These are phyloP conservation scores for Haematococcus sp. DNA, from an alignment of 139 green algal genomes.

Conservation along the genomic window DNA sequence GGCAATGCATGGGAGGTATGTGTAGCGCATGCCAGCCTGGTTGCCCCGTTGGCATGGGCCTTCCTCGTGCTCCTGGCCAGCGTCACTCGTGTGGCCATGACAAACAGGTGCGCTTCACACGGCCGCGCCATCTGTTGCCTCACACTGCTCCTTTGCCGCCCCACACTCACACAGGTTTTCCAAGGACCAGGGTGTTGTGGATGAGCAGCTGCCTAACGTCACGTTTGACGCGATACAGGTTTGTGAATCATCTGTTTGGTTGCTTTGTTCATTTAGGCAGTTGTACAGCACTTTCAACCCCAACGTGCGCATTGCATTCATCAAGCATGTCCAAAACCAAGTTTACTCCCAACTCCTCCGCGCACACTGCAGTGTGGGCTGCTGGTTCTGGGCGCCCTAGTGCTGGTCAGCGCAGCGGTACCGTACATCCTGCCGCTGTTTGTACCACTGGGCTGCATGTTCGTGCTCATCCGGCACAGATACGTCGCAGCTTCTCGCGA, in stretches of 20 bases:
- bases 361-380: neutral
- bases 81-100: too few relatives aligned
- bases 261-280: too few relatives aligned
- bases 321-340: too few relatives aligned
- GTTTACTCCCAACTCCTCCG: neutral
- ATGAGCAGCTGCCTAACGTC: slow-evolving; percentile 70
- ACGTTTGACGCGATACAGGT: slow-evolving; percentile 66
- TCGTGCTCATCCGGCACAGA: slow-evolving; percentile 18
- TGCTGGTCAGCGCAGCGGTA: slow-evolving; percentile 56
- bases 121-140: too few relatives aligned
- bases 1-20: too few relatives aligned
- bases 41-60: too few relatives aligned
- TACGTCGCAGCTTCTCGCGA: slow-evolving; percentile 77
- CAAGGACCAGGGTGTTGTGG: slow-evolving; percentile 75
- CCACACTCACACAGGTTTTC: slow-evolving; percentile 31
- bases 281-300: too few relatives aligned
- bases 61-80: too few relatives aligned
- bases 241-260: neutral
- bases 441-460: slow-evolving; percentile 39
- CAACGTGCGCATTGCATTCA: too few relatives aligned
- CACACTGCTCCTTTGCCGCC: too few relatives aligned
- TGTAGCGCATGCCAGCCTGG: too few relatives aligned
- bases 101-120: too few relatives aligned
- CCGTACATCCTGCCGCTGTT: slow-evolving; percentile 74
- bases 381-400: slow-evolving; percentile 20